Conservation (phyloP, 202 grass and related monocot genomes). For the Panicum hallii region DNA sequence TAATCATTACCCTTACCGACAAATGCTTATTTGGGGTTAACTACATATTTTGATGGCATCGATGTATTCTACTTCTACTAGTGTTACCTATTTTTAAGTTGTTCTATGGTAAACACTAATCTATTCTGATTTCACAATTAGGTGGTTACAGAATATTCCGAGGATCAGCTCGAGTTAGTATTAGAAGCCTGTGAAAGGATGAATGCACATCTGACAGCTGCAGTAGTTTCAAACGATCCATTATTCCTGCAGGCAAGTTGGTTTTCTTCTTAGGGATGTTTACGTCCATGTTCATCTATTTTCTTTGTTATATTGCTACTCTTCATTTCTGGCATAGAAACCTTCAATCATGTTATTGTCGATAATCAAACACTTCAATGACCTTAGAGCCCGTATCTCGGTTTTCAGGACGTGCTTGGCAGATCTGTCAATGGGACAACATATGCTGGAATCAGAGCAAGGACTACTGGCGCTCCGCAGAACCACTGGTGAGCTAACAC, state of each 20-base stretch:
- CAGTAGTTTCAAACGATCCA: conserved; percentile 91
- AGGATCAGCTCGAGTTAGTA: conserved; percentile 73
- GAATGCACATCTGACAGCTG: conserved; percentile 91
- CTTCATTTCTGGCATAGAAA: neutral
- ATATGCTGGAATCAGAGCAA: conserved; percentile 92
- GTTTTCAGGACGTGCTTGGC: conserved; percentile 85
- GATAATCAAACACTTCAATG: conserved; percentile 17
- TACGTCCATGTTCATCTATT: neutral
- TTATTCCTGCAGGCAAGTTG: conserved; percentile 88
- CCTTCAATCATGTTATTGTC: neutral
- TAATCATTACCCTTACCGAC: neutral
- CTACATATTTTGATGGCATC: neutral
- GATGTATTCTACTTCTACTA: neutral
- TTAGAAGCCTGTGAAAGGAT: conserved; percentile 87
- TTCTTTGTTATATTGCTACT: neutral
- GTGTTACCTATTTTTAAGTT: neutral
- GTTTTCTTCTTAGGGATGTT: neutral
- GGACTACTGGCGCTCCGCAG: conserved; percentile 94
- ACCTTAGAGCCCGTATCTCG: neutral
- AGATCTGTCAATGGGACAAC: conserved; percentile 94
- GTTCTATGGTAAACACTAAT: conserved; percentile 16
- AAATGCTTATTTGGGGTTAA: neutral
- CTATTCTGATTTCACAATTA: conserved; percentile 29
- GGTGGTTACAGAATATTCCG: conserved; percentile 86
- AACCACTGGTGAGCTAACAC: conserved; percentile 81